phyloP scores from a whole-genome alignment of 345 rosid genomes.

The Salix purpurea region DNA sequence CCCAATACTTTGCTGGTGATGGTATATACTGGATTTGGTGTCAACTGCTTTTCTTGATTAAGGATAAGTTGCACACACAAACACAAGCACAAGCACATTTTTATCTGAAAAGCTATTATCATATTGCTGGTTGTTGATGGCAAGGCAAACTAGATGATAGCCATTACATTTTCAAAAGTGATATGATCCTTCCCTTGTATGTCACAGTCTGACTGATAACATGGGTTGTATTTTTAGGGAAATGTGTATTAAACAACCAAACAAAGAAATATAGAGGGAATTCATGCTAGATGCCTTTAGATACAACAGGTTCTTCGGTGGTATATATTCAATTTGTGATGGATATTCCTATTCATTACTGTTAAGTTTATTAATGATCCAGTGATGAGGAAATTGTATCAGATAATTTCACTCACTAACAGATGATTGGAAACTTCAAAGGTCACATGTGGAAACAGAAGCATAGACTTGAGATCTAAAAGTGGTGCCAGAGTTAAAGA shows the following conservation, averaged over 20 bases:
- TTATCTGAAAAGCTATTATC: not conserved
- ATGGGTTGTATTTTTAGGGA: not conserved
- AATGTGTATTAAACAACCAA: not conserved
- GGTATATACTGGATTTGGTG: not conserved
- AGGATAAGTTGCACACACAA: not conserved
- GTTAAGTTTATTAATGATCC: not conserved
- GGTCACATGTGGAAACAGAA: conserved; percentile 88
- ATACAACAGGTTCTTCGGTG: not conserved
- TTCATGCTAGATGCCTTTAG: not conserved
- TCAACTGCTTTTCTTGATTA: conserved; percentile 6
- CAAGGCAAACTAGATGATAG: not conserved
- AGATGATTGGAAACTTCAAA: conserved; percentile 47
- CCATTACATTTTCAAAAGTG: not conserved
- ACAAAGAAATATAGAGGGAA: not conserved
- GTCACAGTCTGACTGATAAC: not conserved
- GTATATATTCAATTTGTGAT: not conserved
- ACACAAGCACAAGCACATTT: not conserved
- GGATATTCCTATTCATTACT: not conserved
- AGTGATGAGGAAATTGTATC: conserved; percentile 27
- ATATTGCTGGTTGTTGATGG: not conserved
- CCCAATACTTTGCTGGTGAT: not conserved
- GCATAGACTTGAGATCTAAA: conserved; percentile 76
- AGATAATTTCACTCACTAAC: conserved; percentile 39
- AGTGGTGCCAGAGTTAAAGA: conserved; percentile 81
- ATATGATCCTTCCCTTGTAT: not conserved